These are phyloP conservation scores for Musa beccarii DNA, from an alignment of 176 grass and related monocot species.

Conservation along the genomic window DNA sequence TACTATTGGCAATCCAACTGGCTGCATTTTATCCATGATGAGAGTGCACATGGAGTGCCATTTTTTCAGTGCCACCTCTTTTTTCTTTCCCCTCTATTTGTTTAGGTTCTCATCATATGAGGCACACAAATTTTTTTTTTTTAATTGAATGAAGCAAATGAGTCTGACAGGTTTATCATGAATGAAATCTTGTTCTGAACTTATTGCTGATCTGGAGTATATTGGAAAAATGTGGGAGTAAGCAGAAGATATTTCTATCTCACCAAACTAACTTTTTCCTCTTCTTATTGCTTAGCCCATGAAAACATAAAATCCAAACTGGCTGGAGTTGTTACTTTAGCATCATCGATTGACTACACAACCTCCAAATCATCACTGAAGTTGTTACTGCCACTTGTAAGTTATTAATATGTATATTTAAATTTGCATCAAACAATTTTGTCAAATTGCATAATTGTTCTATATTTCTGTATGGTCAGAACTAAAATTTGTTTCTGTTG, in stretches of 20 bases:
- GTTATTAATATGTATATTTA: conserved; percentile 21
- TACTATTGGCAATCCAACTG: too few relatives aligned
- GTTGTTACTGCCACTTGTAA: conserved; percentile 84
- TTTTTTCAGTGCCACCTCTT: too few relatives aligned
- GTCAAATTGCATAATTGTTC: conserved; percentile 6
- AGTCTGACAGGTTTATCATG: neutral
- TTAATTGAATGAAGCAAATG: neutral
- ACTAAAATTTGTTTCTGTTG: conserved; percentile 28
- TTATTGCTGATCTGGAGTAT: neutral
- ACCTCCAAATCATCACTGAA: conserved; percentile 92
- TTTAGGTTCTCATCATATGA: neutral
- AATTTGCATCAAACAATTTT: neutral
- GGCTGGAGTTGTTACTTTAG: conserved; percentile 72
- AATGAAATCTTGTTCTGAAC: neutral
- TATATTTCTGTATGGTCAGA: neutral
- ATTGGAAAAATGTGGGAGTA: neutral
- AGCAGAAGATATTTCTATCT: neutral
- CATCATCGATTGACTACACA: conserved; percentile 92
- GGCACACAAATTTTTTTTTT: neutral
- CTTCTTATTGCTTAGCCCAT: conserved; percentile 39
- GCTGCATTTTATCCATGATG: too few relatives aligned
- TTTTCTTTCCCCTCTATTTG: neutral
- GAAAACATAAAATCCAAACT: conserved; percentile 46
- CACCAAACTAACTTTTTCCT: conserved; percentile 24
- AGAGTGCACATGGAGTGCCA: too few relatives aligned